Base-by-base conservation (phyloP, 2,329 filamentous ascomycete species). In the Penicillium brevicompactum region DNA sequence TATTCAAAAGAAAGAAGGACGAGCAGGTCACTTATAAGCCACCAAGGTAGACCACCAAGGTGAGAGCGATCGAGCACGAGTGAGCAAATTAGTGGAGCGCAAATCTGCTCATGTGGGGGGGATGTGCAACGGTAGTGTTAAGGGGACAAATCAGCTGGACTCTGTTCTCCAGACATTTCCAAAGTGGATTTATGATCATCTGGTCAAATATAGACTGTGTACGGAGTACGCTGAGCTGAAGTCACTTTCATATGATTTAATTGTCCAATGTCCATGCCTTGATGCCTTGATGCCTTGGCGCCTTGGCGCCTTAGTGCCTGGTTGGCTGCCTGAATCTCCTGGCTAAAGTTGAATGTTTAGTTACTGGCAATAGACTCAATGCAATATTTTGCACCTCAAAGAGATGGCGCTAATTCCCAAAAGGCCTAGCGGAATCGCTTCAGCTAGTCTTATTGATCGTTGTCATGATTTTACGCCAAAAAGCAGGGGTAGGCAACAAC, bases 21-120 rank as follows among this genome's bases (percentile, higher is more conserved):
- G 3, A 32, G 22, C 27, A 41, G 13, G n/a, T 5, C 31, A 34
- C 21, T 13, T 30, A 42, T 14, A 38, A n/a, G 31, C 44, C 50
- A 34, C 42, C 50, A 52, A 59, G 54, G 46, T 62, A 24, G 21
- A 46, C 55, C 53, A 52, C 57, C 56, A 61, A 60, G 60, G 56
- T 65, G 63, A 66, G 64, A 24, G 57, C 46, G 59, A 66, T 62
- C 60, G 65, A 70, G 66, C 68, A 67, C 37, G 58, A 65, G 56
- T 61, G 46, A 55, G 45, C 41, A 49, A 18, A 56, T 52, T 37
- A 44, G 48, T 49, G 53, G 56, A 58, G 49, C 43, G 13, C 31
- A 63, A 63, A 61, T 61, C 49, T 54, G 57, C 57, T 50, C 55
- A 60, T 53, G 44, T 58, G 58, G 52, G 45, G 49, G 34, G 34